phyloP scores from a whole-genome alignment of 2,329 filamentous ascomycete species.

The Alternaria sp. region DNA sequence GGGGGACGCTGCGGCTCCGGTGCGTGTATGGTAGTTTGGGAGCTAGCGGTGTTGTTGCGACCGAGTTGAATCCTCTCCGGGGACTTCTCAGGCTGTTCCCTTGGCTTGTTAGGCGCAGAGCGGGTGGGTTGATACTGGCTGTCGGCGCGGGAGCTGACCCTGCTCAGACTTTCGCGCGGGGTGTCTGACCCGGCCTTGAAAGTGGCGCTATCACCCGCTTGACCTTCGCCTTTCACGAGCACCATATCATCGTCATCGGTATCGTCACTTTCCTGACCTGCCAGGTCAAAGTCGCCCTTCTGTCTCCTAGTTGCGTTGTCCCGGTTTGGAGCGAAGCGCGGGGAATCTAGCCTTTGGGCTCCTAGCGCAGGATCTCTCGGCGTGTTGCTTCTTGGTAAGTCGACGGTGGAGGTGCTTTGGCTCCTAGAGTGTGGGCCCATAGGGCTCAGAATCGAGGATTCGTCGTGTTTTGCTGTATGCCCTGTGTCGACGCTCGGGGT shows the following conservation, averaged over 20 bases:
- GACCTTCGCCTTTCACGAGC: constrained; percentile 31
- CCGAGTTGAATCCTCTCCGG: constrained; percentile 30
- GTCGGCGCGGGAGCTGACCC: constrained; percentile 32
- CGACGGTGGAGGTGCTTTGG: constrained; percentile 25
- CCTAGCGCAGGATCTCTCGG: constrained; percentile 21
- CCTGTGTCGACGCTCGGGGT: constrained; percentile 28
- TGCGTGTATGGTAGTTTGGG: constrained; percentile 32
- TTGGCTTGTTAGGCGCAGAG: constrained; percentile 23
- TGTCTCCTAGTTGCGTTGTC: constrained; percentile 27
- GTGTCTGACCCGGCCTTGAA: constrained; percentile 30
- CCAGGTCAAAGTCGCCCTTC: constrained; percentile 32
- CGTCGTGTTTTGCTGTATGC: constrained; percentile 32
- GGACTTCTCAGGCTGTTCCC: constrained; percentile 31
- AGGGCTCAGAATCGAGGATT: constrained; percentile 33
- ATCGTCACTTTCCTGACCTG: constrained; percentile 39
- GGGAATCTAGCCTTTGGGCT: constrained; percentile 18
- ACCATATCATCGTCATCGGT: constrained; percentile 43
- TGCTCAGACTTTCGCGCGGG: constrained; percentile 27
- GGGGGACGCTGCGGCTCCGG: constrained; percentile 47
- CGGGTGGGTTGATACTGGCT: constrained; percentile 29
- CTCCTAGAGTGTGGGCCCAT: constrained; percentile 31
- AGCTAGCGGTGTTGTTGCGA: constrained; percentile 20
- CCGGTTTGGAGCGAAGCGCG: constrained; percentile 26
- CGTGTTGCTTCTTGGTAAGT: constrained; percentile 24
- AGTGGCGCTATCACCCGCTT: constrained; percentile 26